These are phyloP conservation scores for Lodderomyces elongisporus DNA, from an alignment of 1,139 yeast species.

Conservation along the genomic window DNA sequence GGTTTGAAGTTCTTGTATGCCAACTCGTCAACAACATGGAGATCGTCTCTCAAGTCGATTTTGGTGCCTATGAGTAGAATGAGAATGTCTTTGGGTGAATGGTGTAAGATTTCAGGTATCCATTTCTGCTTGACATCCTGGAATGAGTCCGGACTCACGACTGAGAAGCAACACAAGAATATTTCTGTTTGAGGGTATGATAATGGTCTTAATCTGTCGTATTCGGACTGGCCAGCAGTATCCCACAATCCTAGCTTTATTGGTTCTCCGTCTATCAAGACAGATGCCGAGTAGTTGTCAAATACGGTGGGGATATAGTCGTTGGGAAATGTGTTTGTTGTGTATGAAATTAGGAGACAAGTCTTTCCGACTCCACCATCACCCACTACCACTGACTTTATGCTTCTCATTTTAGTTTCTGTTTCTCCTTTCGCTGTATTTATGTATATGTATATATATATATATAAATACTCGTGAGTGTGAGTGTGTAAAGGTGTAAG, in stretches of 20 bases:
- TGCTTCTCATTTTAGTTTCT: conserved; percentile 60
- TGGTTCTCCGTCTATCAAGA: conserved; percentile 76
- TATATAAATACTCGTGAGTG: not conserved
- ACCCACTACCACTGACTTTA: conserved; percentile 93
- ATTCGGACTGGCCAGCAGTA: conserved; percentile 97
- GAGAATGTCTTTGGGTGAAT: conserved; percentile 71
- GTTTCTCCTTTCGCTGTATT: not conserved
- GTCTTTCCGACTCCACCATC: conserved; percentile 98
- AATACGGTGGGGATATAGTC: conserved; percentile 95
- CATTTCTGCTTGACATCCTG: conserved; percentile 71
- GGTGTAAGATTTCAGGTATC: conserved; percentile 87
- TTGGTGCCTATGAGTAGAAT: conserved; percentile 83
- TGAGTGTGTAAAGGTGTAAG: not conserved
- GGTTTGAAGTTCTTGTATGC: conserved; percentile 61
- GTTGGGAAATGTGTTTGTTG: conserved; percentile 90
- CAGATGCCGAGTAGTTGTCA: conserved; percentile 85
- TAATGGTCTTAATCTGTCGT: conserved; percentile 84
- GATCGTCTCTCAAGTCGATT: conserved; percentile 78
- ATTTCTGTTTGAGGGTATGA: conserved; percentile 93
- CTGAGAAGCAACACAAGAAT: conserved; percentile 81
- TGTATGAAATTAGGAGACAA: conserved; percentile 80
- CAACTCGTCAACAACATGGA: conserved; percentile 67
- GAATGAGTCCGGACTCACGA: conserved; percentile 77
- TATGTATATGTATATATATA: too few relatives aligned
- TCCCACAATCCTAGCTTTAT: conserved; percentile 89